These are phyloP conservation scores for Rachicladosporium sp. DNA, from an alignment of 2,329 filamentous ascomycete species.

Conservation along the genomic window DNA sequence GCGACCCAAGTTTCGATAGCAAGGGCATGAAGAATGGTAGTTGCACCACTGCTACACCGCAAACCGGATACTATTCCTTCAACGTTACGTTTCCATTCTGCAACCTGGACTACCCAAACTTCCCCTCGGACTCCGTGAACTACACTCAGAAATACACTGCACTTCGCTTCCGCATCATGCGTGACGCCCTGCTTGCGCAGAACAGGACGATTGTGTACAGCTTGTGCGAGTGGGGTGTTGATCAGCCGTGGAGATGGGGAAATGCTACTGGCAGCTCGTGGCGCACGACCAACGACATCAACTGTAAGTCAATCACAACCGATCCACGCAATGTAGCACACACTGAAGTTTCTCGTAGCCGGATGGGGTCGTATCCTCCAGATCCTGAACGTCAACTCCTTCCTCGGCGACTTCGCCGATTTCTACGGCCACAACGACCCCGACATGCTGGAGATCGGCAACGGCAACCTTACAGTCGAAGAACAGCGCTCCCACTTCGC, in stretches of 20 bases:
- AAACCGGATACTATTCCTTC: constrained; percentile 7
- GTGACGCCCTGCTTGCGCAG: constrained; percentile 14
- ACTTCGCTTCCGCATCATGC: constrained; percentile 11
- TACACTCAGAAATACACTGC: constrained; percentile 10
- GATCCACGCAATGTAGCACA: too few species aligned
- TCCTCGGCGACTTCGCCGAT: constrained; percentile 12
- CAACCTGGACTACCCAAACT: constrained; percentile 1
- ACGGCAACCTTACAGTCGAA: constrained; percentile 15
- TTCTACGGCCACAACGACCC: constrained; percentile 14
- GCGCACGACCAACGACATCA: constrained; percentile 13
- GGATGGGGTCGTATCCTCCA: constrained; percentile 10
- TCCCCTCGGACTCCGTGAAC: constrained; percentile 8
- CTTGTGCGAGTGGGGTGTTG: constrained; percentile 14
- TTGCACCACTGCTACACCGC: constrained; percentile 6
- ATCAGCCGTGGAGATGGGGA: constrained; percentile 12
- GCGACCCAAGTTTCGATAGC: constrained; percentile 5
- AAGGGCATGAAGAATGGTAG: constrained; percentile 6
- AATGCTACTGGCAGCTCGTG: constrained; percentile 9
- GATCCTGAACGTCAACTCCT: constrained; percentile 16
- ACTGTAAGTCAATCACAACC: background rate
- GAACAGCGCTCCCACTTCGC: constrained; percentile 13
- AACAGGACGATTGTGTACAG: constrained; percentile 20
- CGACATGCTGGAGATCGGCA: constrained; percentile 15
- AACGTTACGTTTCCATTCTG: constrained; percentile 7
- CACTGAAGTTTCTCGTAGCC: constrained; percentile 10